Percentiles rank a stretch among this genome's conserved stretches.
Conservation (phyloP, 176 grass and related monocot genomes). For the Eremochloa ophiuroides region DNA sequence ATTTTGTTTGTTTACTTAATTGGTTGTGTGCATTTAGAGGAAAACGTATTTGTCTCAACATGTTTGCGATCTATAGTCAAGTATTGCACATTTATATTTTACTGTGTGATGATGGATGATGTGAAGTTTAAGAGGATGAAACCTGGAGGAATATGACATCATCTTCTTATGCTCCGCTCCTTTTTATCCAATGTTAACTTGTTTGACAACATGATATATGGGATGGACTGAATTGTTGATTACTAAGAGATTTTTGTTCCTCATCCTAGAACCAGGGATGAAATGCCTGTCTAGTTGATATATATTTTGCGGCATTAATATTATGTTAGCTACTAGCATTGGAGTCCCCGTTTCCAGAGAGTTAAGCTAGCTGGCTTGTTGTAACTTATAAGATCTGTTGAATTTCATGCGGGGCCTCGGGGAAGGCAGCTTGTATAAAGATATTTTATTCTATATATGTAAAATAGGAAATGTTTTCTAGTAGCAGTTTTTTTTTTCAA, state of each 20-base stretch:
- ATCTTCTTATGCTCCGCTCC: background rate
- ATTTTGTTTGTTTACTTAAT: background rate
- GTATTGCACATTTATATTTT: background rate
- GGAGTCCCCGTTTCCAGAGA: background rate
- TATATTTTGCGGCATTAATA: background rate
- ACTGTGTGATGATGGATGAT: background rate
- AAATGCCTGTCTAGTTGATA: background rate
- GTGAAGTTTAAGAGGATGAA: background rate
- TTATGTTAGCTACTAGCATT: background rate
- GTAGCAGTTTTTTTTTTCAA: background rate
- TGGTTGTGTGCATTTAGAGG: background rate
- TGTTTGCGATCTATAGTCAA: background rate
- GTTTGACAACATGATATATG: background rate
- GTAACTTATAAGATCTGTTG: background rate
- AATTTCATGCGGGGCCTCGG: background rate
- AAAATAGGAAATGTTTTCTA: background rate
- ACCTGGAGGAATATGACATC: background rate
- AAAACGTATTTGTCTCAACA: background rate
- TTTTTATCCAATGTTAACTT: background rate
- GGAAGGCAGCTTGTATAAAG: background rate
- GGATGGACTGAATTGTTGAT: background rate
- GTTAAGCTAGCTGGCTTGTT: background rate
- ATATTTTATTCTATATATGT: constrained; percentile 7
- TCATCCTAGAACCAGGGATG: background rate
- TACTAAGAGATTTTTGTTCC: background rate